A percentile compares a stretch with the other conserved stretches of the same genome.
These are phyloP conservation scores for Cutaneotrichosporon sp. DNA, from an alignment of 1,284 basidiomycete genomes.

Conservation along the genomic window DNA sequence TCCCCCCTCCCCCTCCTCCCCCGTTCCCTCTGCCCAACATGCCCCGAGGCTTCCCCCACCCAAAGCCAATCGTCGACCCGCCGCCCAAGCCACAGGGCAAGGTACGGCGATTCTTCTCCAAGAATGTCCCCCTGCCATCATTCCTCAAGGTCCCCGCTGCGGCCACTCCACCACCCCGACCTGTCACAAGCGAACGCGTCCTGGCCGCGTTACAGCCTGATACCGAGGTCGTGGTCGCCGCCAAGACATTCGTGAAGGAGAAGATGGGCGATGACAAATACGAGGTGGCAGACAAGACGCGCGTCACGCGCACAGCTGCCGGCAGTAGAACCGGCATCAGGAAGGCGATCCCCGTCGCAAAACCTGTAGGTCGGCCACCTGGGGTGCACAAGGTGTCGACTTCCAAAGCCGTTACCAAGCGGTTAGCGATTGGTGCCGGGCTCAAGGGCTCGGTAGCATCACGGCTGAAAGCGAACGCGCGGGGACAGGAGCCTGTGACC, in stretches of 20 bases:
- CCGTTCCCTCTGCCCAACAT: constrained; percentile 1
- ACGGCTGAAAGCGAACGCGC: constrained; percentile 13
- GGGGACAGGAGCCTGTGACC: neutral
- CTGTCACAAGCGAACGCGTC: constrained; percentile 19
- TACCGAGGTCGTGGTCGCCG: constrained; percentile 14
- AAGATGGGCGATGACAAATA: constrained; percentile 27
- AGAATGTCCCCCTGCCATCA: constrained; percentile 10
- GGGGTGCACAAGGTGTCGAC: neutral
- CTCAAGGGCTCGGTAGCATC: constrained; percentile 2
- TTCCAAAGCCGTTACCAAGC: constrained; percentile 12
- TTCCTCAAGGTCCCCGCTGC: constrained; percentile 5
- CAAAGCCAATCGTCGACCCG: neutral
- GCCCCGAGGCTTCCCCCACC: constrained; percentile 10
- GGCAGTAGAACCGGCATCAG: neutral
- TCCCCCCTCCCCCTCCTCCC: neutral
- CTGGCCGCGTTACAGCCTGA: constrained; percentile 26
- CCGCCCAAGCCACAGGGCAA: constrained; percentile 10
- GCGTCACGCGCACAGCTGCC: constrained; percentile 11
- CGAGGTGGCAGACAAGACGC: constrained; percentile 7
- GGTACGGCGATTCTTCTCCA: constrained; percentile 23
- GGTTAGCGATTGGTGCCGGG: neutral
- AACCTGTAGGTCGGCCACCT: neutral
- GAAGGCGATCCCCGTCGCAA: neutral
- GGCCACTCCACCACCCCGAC: constrained; percentile 14
- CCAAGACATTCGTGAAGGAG: constrained; percentile 26